phyloP scores from a whole-genome alignment of 139 green algal species.

The Pleodorina starrii region DNA sequence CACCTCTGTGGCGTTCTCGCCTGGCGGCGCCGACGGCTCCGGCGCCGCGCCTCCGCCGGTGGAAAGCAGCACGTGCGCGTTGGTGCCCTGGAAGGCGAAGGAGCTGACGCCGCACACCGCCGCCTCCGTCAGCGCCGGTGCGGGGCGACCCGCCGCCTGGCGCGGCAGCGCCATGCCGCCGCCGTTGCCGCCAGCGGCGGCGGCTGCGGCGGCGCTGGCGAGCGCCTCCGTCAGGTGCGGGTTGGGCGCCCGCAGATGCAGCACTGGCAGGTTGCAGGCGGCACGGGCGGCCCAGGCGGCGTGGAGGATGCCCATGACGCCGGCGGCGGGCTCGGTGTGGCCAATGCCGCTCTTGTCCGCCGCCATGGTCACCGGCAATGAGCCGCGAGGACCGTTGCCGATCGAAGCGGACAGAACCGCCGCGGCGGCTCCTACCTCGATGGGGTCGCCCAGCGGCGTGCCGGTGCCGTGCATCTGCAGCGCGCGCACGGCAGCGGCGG shows the following conservation, averaged over 20 bases:
- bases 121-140: background rate
- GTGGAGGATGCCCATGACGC: conserved; percentile 75
- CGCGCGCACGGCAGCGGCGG: conserved; percentile 41
- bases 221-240: conserved; percentile 65
- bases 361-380: conserved; percentile 69
- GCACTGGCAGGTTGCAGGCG: conserved; percentile 51
- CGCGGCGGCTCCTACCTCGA: conserved; percentile 86
- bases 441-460: conserved; percentile 88
- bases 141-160: background rate
- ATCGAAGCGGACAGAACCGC: conserved; percentile 44
- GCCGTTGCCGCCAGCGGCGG: background rate
- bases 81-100: conserved; percentile 92
- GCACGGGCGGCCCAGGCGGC: conserved; percentile 49
- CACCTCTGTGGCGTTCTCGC: background rate
- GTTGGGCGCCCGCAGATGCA: conserved; percentile 83
- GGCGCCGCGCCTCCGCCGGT: background rate
- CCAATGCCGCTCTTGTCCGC: conserved; percentile 87
- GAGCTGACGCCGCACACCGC: conserved; percentile 69
- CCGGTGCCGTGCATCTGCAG: conserved; percentile 91
- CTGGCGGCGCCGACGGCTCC: background rate
- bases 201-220: background rate
- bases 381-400: background rate
- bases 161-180: conserved; percentile 20
- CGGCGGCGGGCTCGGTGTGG: conserved; percentile 90
- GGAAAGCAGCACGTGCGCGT: conserved; percentile 79